Conservation (phyloP, 768 basidiomycete species). For the Termitomyces sp. region DNA sequence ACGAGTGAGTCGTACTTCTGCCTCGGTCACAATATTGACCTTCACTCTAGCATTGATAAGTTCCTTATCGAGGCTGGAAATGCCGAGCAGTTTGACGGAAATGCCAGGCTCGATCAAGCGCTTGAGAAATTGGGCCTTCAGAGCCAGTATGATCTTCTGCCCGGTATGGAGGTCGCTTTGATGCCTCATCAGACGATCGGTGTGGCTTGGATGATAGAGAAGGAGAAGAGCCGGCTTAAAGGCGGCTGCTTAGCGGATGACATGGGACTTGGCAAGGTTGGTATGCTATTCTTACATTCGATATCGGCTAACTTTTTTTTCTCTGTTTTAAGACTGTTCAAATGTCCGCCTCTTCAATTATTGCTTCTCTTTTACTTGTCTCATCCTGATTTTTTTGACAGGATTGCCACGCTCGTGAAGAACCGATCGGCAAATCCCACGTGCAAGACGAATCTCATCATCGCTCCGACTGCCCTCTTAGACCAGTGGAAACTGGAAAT, state of each 20-base stretch:
- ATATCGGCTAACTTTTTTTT: neutral
- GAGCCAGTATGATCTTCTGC: constrained; percentile 45
- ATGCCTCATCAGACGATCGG: constrained; percentile 72
- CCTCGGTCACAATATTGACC: constrained; percentile 2
- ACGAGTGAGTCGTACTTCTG: constrained; percentile 42
- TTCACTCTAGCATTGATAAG: constrained; percentile 43
- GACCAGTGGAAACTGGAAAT: constrained; percentile 67
- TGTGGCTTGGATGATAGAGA: constrained; percentile 61
- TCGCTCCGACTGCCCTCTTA: constrained; percentile 65
- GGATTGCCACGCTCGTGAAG: constrained; percentile 58
- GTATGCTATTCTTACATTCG: constrained; percentile 11
- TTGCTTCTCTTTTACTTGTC: neutral
- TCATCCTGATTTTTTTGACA: constrained; percentile 19
- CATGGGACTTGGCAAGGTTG: constrained; percentile 62
- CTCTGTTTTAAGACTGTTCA: constrained; percentile 41
- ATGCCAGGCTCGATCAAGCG: constrained; percentile 57
- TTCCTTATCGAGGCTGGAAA: constrained; percentile 58
- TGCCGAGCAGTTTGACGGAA: constrained; percentile 56
- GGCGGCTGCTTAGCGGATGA: constrained; percentile 54
- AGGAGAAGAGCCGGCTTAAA: constrained; percentile 38
- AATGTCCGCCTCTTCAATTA: constrained; percentile 29
- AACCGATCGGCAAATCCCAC: constrained; percentile 49
- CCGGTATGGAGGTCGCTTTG: constrained; percentile 57
- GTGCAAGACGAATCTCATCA: constrained; percentile 64
- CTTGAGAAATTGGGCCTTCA: constrained; percentile 51